Evolutionary conservation across 176 grass and related monocot genomes (phyloP).

Genomic region (Saccharum spontaneum): DNA sequence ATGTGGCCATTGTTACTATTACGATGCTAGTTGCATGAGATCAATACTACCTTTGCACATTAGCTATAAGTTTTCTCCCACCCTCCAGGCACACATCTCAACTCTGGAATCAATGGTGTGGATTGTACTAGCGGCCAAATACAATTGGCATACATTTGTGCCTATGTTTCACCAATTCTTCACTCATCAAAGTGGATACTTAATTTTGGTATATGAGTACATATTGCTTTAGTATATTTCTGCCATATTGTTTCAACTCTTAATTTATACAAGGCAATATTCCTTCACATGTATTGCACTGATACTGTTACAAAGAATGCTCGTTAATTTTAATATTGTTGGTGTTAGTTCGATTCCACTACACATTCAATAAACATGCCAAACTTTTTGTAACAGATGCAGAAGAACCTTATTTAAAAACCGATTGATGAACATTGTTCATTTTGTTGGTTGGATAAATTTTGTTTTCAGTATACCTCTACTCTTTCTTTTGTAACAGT

Average conservation of each 20-base stretch:
- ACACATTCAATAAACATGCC: not conserved
- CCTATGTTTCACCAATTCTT: not conserved
- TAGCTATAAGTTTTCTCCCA: not conserved
- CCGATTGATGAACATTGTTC: not conserved
- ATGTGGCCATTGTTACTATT: not conserved
- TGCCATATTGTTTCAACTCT: not conserved
- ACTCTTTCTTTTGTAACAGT: not conserved
- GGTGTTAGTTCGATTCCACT: not conserved
- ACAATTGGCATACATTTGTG: not conserved
- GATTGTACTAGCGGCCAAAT: not conserved
- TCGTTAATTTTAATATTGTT: not conserved
- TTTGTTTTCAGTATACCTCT: not conserved
- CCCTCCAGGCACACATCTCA: not conserved
- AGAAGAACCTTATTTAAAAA: not conserved
- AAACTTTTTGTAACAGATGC: not conserved
- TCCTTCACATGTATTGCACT: not conserved
- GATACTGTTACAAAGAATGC: not conserved
- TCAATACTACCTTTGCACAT: not conserved
- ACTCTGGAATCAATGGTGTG: not conserved
- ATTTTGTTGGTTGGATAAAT: not conserved
- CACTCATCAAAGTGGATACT: not conserved
- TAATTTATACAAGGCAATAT: not conserved
- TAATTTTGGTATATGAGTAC: not conserved
- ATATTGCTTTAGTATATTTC: conserved; percentile 14
- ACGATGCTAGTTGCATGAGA: not conserved